Conservation (phyloP, 2,329 filamentous ascomycete species). For the Dothideomycetes sp. region DNA sequence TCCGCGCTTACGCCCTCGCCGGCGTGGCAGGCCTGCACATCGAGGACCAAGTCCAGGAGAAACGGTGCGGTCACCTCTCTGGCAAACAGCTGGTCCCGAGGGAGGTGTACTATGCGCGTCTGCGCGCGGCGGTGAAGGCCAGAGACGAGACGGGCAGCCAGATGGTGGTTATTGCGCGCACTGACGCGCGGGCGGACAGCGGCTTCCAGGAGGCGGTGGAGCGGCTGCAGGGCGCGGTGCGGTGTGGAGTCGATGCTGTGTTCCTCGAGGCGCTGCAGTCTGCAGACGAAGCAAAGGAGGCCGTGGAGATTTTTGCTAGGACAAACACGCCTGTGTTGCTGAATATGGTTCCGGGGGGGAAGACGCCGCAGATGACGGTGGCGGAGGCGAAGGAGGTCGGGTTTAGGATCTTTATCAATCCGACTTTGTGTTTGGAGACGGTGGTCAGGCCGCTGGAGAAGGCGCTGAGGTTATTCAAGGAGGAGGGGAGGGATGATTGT, state of each 20-base stretch:
- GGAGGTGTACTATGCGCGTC: slow-evolving; percentile 42
- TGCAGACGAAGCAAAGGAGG: slow-evolving; percentile 37
- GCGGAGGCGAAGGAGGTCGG: slow-evolving; percentile 45
- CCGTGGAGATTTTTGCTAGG: slow-evolving; percentile 36
- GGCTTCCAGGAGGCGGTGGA: slow-evolving; percentile 47
- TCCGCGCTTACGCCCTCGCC: slow-evolving; percentile 40
- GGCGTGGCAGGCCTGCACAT: slow-evolving; percentile 51
- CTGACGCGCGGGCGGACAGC: slow-evolving; percentile 46
- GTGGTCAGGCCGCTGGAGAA: slow-evolving; percentile 22
- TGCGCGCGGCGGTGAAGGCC: slow-evolving; percentile 44
- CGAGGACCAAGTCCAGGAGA: slow-evolving; percentile 53
- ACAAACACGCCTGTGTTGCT: slow-evolving; percentile 43
- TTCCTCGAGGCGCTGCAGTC: slow-evolving; percentile 49
- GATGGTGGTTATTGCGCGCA: slow-evolving; percentile 55
- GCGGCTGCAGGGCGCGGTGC: slow-evolving; percentile 39
- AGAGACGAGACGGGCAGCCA: slow-evolving; percentile 39
- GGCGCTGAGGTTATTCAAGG: slow-evolving; percentile 20
- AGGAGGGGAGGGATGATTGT: slow-evolving; percentile 27
- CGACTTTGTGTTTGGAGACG: slow-evolving; percentile 38
- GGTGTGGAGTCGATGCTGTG: slow-evolving; percentile 45
- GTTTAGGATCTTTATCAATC: slow-evolving; percentile 49
- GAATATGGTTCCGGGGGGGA: slow-evolving; percentile 48
- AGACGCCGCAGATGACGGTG: slow-evolving; percentile 42
- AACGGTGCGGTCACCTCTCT: slow-evolving; percentile 53
- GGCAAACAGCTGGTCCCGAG: slow-evolving; percentile 49